Evolutionary conservation across 2,329 filamentous ascomycete genomes (phyloP).

Genomic region (Onygenales sp.): DNA sequence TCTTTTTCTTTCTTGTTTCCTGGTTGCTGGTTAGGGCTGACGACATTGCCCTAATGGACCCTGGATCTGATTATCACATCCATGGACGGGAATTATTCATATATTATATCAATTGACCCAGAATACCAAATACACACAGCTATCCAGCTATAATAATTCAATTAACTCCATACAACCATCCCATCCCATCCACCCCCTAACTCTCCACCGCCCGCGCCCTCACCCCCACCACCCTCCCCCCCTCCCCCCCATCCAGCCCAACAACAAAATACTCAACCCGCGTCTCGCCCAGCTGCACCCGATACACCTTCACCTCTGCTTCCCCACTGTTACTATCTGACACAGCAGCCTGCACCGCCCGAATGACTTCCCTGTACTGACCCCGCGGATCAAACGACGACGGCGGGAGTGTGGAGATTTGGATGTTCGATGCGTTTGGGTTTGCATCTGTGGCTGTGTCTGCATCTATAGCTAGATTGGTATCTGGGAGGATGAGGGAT

Average conservation of each 20-base stretch:
- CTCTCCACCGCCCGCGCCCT: conserved; percentile 72
- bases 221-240: conserved; percentile 60
- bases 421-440: conserved; percentile 29
- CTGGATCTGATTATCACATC: too few species aligned
- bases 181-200: conserved; percentile 21
- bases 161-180: background rate
- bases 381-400: conserved; percentile 64
- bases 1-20: too few species aligned
- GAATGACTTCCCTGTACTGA: conserved; percentile 47
- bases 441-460: too few species aligned
- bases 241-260: conserved; percentile 45
- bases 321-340: conserved; percentile 17
- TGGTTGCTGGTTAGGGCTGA: too few species aligned
- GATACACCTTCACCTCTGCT: conserved; percentile 63
- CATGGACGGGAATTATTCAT: too few species aligned
- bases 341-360: conserved; percentile 45
- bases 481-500: conserved; percentile 44
- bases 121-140: too few species aligned
- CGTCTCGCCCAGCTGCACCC: conserved; percentile 52
- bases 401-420: conserved; percentile 57
- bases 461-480: conserved; percentile 28
- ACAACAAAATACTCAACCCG: conserved; percentile 75
- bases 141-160: too few species aligned
- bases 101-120: too few species aligned
- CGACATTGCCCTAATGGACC: too few species aligned